Evolutionary conservation across 225 moss, liverwort and hornwort genomes (phyloP), one percentile per base, ranked within the genome.

Genomic region (Ulota crispa): DNA sequence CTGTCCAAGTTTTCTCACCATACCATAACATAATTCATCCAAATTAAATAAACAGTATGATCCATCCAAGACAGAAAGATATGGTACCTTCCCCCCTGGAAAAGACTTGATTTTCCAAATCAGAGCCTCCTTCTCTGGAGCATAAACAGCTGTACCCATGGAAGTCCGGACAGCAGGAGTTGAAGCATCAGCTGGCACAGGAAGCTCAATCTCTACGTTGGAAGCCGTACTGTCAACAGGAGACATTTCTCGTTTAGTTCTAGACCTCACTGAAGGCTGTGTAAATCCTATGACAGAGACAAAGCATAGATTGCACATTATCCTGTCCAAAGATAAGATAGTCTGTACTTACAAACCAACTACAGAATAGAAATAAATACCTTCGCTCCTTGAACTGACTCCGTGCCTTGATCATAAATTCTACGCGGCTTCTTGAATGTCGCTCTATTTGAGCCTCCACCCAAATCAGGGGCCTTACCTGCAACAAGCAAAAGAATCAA

Each of bases 371-470:
- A 47, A 54, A 52, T 43, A 56, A 20, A 57, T 89, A 99, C 98
- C 98, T 99, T 84, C 96, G 94, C 82, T 99, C 98, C 88, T 99
- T 99, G 84, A 95, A 99, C 79, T 99, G 98, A 88, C 98, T 99
- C 70, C 94, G 91, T 12, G 98, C 98, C 83, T 99, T 99, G 84
- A 96, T 93, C 93, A 93, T 99, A 75, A 93, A 99, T 83, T 99
- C 98, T 80, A 99, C 98, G 50, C 95, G 94, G 84, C 98, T 99
- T 85, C 98, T 92, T 81, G 98, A 99, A 87, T 99, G 98, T 77
- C 98, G 87, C 84, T 99, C 98, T 18, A 99, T 92, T 93, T 99
- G 98, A 64, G 94, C 98, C 87, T 99, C 98, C 72, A 99, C 98
- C 98, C 95, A 99, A 70, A 99, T 96, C 37, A 99, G 84, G 52